Percentiles rank a stretch among this genome's conserved stretches.
Conservation (phyloP, 306 rosid genomes). For the Benincasa hispida region DNA sequence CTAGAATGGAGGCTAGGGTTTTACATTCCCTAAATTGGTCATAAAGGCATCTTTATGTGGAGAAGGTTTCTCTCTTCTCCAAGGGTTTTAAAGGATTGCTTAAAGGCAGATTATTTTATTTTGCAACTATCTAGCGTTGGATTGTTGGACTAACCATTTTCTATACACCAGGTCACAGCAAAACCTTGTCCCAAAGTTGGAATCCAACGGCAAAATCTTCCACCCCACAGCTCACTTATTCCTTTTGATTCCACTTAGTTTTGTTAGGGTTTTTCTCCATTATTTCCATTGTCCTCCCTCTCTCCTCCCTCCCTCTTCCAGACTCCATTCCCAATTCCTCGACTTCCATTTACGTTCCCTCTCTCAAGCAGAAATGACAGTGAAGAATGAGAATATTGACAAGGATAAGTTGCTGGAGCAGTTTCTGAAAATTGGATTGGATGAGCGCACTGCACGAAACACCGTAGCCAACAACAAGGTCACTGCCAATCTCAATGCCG, state of each 20-base stretch:
- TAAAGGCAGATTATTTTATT: not conserved
- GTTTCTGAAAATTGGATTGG: slow-evolving; percentile 58
- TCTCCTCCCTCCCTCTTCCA: not conserved
- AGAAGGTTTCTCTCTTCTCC: too few relatives aligned
- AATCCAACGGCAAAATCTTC: not conserved
- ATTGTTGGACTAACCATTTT: not conserved
- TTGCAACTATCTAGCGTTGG: not conserved
- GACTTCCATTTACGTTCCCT: not conserved
- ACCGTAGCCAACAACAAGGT: slow-evolving; percentile 83
- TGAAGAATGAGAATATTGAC: slow-evolving; percentile 39
- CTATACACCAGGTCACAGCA: not conserved
- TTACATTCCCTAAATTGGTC: too few relatives aligned
- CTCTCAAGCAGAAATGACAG: slow-evolving; percentile 27
- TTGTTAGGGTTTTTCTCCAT: not conserved
- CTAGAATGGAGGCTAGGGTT: too few relatives aligned
- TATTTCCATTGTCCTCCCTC: not conserved
- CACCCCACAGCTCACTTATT: not conserved
- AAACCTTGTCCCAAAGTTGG: not conserved
- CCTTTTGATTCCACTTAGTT: not conserved
- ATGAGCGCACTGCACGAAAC: slow-evolving; percentile 78
- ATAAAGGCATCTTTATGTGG: too few relatives aligned
- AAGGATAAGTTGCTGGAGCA: slow-evolving; percentile 67
- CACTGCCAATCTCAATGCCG: slow-evolving; percentile 68
- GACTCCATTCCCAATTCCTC: not conserved
- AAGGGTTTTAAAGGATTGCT: not conserved